Conservation (phyloP, 2,329 filamentous ascomycete species). For the Botryosphaeria dothidea region DNA sequence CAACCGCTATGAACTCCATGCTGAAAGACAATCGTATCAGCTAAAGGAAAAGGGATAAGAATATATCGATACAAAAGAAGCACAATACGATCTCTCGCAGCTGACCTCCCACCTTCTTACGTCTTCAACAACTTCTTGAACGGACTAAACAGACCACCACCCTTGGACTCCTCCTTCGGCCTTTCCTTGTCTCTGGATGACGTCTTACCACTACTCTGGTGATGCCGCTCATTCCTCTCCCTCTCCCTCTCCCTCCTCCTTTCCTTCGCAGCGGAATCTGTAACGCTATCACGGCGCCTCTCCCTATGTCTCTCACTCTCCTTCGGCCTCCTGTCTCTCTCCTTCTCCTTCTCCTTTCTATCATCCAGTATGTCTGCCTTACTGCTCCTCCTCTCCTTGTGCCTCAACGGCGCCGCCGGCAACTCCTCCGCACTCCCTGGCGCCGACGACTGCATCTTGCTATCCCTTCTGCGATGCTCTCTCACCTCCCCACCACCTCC, state of each 20-base stretch:
- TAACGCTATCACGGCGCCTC: background rate
- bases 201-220: background rate
- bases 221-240: background rate
- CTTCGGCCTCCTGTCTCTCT: no score
- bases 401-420: background rate
- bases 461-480: background rate
- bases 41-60: no score
- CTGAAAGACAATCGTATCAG: background rate
- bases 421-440: background rate
- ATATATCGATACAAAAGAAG: background rate
- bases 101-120: background rate
- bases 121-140: conserved; percentile 7
- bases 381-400: background rate
- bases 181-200: conserved; percentile 1
- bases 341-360: background rate
- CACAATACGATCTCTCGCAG: background rate
- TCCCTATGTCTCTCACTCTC: background rate
- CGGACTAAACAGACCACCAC: background rate
- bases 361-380: no score
- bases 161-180: background rate
- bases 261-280: background rate
- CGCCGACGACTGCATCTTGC: background rate
- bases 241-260: background rate
- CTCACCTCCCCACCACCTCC: background rate
- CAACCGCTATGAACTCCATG: background rate